Conservation (phyloP, 1,139 yeast genomes). For the Entelexis paramagnoliae region DNA sequence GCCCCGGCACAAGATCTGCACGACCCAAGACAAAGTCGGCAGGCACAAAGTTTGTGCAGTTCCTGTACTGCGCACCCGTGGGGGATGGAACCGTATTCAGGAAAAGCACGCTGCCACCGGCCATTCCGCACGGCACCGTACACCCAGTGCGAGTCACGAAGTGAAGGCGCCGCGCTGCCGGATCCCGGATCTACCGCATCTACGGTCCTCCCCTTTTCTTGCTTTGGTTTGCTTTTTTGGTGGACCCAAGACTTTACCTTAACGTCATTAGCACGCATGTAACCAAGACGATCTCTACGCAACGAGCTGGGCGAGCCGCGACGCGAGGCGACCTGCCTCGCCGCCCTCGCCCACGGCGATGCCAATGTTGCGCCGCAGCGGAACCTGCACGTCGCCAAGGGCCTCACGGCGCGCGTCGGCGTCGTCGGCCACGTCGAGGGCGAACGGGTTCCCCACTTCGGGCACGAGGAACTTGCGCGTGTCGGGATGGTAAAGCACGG, state of each 20-base stretch:
- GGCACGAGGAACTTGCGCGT: slow-evolving; percentile 48
- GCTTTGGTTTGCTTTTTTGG: no score
- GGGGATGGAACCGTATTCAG: background rate
- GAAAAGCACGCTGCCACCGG: background rate
- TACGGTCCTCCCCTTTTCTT: no score
- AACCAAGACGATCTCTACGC: background rate
- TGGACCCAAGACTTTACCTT: no score
- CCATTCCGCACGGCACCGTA: no score
- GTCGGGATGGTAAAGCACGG: slow-evolving; percentile 36
- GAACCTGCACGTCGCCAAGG: slow-evolving; percentile 42
- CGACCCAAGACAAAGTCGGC: no score
- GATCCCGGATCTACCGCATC: no score
- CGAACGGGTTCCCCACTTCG: slow-evolving; percentile 47
- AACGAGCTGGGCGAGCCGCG: background rate
- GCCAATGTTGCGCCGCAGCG: slow-evolving; percentile 44
- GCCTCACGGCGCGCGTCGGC: slow-evolving; percentile 50
- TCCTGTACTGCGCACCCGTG: background rate
- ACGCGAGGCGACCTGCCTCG: slow-evolving; percentile 53
- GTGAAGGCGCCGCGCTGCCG: no score
- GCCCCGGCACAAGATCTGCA: no score
- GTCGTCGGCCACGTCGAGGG: slow-evolving; percentile 44
- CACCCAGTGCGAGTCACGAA: background rate
- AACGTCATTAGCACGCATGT: no score
- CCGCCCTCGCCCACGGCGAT: slow-evolving; percentile 61
- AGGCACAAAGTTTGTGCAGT: background rate